phyloP scores from a whole-genome alignment of 1,284 basidiomycete species.

The Inonotus hispidus region DNA sequence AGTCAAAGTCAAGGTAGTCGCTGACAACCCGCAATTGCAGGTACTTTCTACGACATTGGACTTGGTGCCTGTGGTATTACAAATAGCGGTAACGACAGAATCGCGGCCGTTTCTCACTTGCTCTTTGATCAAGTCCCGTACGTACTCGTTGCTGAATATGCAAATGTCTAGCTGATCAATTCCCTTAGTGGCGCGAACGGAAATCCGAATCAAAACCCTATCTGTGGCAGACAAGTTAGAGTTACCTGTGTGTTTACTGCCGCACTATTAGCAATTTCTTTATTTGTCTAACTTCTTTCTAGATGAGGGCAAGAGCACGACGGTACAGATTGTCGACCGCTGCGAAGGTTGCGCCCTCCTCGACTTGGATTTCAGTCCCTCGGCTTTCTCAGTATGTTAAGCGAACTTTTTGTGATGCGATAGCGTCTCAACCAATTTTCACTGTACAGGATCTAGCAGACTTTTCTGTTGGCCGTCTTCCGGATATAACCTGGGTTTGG shows the following conservation, averaged over 20 bases:
- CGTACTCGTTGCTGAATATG: conserved; percentile 7
- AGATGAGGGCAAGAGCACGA: conserved; percentile 33
- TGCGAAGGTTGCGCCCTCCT: conserved; percentile 36
- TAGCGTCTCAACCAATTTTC: neutral
- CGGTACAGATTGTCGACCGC: conserved; percentile 36
- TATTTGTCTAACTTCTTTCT: conserved; percentile 8
- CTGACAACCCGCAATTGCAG: neutral
- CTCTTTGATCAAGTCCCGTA: conserved; percentile 38
- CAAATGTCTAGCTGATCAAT: conserved; percentile 1
- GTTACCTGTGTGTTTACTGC: conserved; percentile 29
- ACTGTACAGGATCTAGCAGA: conserved; percentile 27
- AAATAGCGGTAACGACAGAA: conserved; percentile 25
- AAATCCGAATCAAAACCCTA: conserved; percentile 42
- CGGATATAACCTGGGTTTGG: conserved; percentile 19
- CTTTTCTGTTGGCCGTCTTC: conserved; percentile 25
- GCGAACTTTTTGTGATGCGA: neutral
- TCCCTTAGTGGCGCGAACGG: conserved; percentile 27
- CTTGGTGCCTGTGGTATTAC: conserved; percentile 30
- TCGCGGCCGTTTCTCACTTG: conserved; percentile 35
- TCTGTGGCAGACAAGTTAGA: conserved; percentile 36
- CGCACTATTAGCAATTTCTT: neutral
- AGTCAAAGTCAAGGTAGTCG: neutral
- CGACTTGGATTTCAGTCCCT: conserved; percentile 38
- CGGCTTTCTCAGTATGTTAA: conserved; percentile 30
- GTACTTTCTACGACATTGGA: conserved; percentile 24